Conservation (phyloP, 768 basidiomycete genomes). For the Dioszegia aurantiaca region DNA sequence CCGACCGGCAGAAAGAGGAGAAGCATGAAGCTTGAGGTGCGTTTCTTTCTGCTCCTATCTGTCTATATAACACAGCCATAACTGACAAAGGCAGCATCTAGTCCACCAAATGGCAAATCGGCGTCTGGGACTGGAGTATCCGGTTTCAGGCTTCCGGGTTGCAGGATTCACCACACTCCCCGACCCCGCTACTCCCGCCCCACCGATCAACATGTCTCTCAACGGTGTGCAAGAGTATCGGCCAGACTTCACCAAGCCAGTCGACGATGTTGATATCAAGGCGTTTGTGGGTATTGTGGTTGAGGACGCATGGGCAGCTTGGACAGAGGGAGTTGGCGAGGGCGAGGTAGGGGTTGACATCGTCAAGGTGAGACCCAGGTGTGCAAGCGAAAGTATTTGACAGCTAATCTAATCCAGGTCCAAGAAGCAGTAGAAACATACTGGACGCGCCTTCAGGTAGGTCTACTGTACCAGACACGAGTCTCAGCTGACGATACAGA, state of each 20-base stretch:
- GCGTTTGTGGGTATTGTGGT: slow-evolving; percentile 35
- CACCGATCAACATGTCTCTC: slow-evolving; percentile 25
- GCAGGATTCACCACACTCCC: slow-evolving; percentile 34
- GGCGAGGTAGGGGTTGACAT: slow-evolving; percentile 33
- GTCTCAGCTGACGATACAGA: slow-evolving; percentile 21
- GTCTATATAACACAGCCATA: neutral
- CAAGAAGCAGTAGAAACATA: slow-evolving; percentile 34
- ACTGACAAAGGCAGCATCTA: slow-evolving; percentile 30
- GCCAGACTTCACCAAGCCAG: slow-evolving; percentile 36
- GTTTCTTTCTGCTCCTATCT: neutral
- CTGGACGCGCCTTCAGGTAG: slow-evolving; percentile 37
- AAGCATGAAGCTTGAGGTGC: slow-evolving; percentile 40
- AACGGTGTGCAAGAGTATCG: slow-evolving; percentile 36
- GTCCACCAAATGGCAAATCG: slow-evolving; percentile 45
- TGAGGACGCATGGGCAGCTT: slow-evolving; percentile 29
- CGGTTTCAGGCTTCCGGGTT: slow-evolving; percentile 27
- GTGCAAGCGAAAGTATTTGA: neutral
- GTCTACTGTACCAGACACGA: neutral
- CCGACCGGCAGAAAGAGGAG: slow-evolving; percentile 24
- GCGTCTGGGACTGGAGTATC: slow-evolving; percentile 43
- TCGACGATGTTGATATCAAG: slow-evolving; percentile 19
- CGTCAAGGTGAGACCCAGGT: neutral
- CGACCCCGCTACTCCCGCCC: slow-evolving; percentile 22
- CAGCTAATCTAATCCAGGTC: slow-evolving; percentile 22
- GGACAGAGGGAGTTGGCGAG: slow-evolving; percentile 20